A percentile compares a stretch with the other conserved stretches of the same genome.
Conservation (phyloP, 495 filamentous ascomycete species). For the Aspergillus sclerotioniger region DNA sequence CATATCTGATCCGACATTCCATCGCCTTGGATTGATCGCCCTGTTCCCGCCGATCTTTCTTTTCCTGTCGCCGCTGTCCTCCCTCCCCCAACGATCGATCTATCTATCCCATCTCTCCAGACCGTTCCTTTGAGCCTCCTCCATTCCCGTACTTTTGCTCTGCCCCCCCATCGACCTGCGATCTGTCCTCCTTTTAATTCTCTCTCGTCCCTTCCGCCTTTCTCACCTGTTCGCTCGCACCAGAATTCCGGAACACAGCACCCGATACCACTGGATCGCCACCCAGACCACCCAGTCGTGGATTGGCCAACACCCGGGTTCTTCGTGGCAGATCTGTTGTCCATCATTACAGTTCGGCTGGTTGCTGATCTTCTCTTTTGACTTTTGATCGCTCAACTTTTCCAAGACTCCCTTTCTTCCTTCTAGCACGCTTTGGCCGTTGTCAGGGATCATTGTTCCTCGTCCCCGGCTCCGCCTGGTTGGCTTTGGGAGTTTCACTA, state of each 20-base stretch:
- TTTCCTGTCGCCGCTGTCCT: slow-evolving; percentile 4
- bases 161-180: slow-evolving; percentile 11
- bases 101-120: slow-evolving; percentile 11
- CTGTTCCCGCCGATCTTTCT: slow-evolving; percentile 19
- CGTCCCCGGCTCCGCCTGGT: slow-evolving; percentile 19
- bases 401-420: slow-evolving; percentile 1
- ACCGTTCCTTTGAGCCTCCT: slow-evolving; percentile 6
- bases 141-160: slow-evolving; percentile 4
- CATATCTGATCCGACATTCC: slow-evolving; percentile 28
- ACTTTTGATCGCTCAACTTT: slow-evolving; percentile 10
- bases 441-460: slow-evolving; percentile 19
- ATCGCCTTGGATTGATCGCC: slow-evolving; percentile 20
- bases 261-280: slow-evolving; percentile 13
- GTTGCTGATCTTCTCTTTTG: slow-evolving; percentile 11
- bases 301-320: slow-evolving; percentile 6
- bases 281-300: slow-evolving; percentile 9
- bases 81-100: slow-evolving; percentile 9
- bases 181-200: slow-evolving; percentile 7
- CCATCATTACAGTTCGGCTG: not conserved
- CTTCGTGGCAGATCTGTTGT: slow-evolving; percentile 16
- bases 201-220: slow-evolving; percentile 7
- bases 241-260: slow-evolving; percentile 7
- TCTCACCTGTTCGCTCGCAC: slow-evolving; percentile 10
- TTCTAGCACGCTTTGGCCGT: slow-evolving; percentile 4
- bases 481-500: slow-evolving; percentile 21